A percentile compares a stretch with the other conserved stretches of the same genome.
phyloP scores from a whole-genome alignment of 2,329 filamentous ascomycete species.

The Neofusicoccum sp. region DNA sequence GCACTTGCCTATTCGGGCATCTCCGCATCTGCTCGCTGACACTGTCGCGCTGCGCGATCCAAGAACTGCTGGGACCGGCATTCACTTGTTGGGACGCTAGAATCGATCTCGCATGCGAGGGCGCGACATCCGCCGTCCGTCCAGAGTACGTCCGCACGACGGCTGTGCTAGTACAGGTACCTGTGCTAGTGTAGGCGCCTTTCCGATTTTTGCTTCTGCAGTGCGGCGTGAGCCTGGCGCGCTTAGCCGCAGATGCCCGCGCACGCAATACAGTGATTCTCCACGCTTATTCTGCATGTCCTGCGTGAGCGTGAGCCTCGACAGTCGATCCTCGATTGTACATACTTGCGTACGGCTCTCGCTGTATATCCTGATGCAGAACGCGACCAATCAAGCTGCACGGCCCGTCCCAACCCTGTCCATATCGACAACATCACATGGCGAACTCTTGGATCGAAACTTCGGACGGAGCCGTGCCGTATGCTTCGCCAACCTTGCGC shows the following conservation, averaged over 20 bases:
- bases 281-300: no score
- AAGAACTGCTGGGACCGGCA: background rate
- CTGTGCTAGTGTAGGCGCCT: no score
- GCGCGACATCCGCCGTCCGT: background rate
- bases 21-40: background rate
- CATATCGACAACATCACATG: no score
- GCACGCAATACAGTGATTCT: no score
- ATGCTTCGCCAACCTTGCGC: background rate
- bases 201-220: no score
- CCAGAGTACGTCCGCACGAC: no score
- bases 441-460: background rate
- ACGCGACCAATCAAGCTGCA: background rate
- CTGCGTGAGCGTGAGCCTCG: no score
- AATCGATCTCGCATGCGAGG: constrained; percentile 5
- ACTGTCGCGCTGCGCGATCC: background rate
- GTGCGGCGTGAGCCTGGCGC: no score
- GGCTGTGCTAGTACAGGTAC: no score
- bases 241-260: no score
- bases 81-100: constrained; percentile 2
- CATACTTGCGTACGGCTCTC: background rate
- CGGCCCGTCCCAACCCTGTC: background rate
- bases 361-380: background rate
- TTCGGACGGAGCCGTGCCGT: background rate
- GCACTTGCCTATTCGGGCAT: background rate
- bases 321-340: no score